Evolutionary conservation across 805 yeast genomes (phyloP).

Genomic region (Yarrowia sp.): DNA sequence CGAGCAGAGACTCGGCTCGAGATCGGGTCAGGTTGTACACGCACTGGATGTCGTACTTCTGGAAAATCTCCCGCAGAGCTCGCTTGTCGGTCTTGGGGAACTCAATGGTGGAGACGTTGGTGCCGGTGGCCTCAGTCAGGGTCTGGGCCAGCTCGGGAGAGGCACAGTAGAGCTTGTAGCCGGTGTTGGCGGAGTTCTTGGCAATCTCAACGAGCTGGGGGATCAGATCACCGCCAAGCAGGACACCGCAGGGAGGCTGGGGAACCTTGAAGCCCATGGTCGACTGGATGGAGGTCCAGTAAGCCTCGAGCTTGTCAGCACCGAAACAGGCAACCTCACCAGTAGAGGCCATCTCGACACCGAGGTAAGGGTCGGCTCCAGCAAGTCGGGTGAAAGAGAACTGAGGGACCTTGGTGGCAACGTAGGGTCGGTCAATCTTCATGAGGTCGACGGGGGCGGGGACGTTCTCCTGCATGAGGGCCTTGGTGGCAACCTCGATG

Average conservation of each 20-base stretch:
- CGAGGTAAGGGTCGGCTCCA: slow-evolving; percentile 98
- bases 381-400: slow-evolving; percentile 98
- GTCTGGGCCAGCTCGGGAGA: slow-evolving; percentile 74
- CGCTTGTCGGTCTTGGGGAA: slow-evolving; percentile 95
- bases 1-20: slow-evolving; percentile 83
- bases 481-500: slow-evolving; percentile 92
- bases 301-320: slow-evolving; percentile 80
- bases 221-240: slow-evolving; percentile 92
- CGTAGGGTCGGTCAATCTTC: slow-evolving; percentile 76
- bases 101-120: slow-evolving; percentile 70
- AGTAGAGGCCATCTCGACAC: slow-evolving; percentile 99
- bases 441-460: slow-evolving; percentile 85
- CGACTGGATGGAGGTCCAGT: slow-evolving; percentile 96
- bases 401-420: slow-evolving; percentile 98
- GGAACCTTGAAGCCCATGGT: slow-evolving; percentile 98
- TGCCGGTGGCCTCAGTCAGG: slow-evolving; percentile 56
- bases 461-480: slow-evolving; percentile 71
- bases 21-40: slow-evolving; percentile 92
- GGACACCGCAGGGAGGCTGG: slow-evolving; percentile 83
- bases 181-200: slow-evolving; percentile 67
- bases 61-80: slow-evolving; percentile 91
- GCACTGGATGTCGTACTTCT: slow-evolving; percentile 78
- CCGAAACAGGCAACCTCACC: slow-evolving; percentile 99
- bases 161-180: slow-evolving; percentile 83
- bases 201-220: slow-evolving; percentile 79